Percentiles rank a stretch among this genome's conserved stretches.
Conservation (phyloP, 768 basidiomycete genomes). For the Amanita muscaria region DNA sequence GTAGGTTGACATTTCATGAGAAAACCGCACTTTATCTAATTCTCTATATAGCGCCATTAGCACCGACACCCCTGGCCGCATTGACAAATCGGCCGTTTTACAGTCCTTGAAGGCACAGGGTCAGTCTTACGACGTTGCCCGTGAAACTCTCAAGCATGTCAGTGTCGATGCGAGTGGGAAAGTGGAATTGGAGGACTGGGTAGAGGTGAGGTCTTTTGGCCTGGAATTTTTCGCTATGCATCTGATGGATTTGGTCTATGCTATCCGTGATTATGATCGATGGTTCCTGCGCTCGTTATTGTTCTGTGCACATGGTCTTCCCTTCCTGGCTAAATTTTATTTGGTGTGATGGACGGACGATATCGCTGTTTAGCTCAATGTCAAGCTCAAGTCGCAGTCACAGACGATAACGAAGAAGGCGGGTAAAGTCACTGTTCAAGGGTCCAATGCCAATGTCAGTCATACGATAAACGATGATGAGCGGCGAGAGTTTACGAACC, state of each 20-base stretch:
- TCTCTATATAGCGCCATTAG: constrained; percentile 45
- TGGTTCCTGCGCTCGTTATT: too few species aligned
- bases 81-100: constrained; percentile 77
- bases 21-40: too few species aligned
- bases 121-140: constrained; percentile 82
- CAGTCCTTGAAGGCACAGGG: constrained; percentile 72
- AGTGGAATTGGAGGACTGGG: constrained; percentile 96
- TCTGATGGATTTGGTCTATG: too few species aligned
- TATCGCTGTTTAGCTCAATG: constrained; percentile 50
- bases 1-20: too few species aligned
- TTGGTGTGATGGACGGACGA: too few species aligned
- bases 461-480: constrained; percentile 99
- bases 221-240: constrained; percentile 8
- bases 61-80: constrained; percentile 73
- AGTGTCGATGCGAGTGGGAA: constrained; percentile 92
- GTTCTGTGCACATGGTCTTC: too few species aligned
- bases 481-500: constrained; percentile 90
- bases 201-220: constrained; percentile 57
- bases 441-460: constrained; percentile 90
- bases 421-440: constrained; percentile 90
- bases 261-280: too few species aligned
- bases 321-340: too few species aligned
- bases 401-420: constrained; percentile 51
- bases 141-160: constrained; percentile 89
- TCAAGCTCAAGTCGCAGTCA: constrained; percentile 58